Evolutionary conservation across 2,329 filamentous ascomycete species (phyloP).

Genomic region (Triangularia verruculosa): DNA sequence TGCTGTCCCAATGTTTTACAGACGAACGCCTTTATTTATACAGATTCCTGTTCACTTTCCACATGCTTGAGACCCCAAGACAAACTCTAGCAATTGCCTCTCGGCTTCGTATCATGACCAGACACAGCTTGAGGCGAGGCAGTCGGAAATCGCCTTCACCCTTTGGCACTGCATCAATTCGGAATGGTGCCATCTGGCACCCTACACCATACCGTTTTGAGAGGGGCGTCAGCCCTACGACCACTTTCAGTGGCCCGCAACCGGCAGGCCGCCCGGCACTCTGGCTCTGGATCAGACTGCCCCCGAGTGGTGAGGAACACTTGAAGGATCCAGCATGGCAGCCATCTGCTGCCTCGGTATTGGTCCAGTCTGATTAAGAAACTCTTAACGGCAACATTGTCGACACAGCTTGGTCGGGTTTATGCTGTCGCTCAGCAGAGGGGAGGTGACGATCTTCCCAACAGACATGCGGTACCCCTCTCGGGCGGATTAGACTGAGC

Average conservation of each 20-base stretch:
- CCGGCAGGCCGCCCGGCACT: conserved; percentile 3
- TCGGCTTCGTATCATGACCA: conserved; percentile 1
- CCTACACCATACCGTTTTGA: background rate
- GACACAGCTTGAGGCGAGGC: conserved; percentile 2
- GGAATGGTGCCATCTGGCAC: background rate
- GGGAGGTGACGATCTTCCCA: background rate
- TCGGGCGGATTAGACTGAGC: background rate
- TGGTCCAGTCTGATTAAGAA: background rate
- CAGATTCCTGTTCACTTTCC: background rate
- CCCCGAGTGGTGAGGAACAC: background rate
- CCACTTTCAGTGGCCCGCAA: conserved; percentile 5
- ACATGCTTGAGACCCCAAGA: background rate
- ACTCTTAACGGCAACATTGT: background rate
- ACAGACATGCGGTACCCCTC: background rate
- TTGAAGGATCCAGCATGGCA: background rate
- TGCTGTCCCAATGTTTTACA: conserved; percentile 1
- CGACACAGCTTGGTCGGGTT: background rate
- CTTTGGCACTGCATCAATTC: conserved; percentile 1
- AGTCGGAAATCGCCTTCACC: conserved; percentile 3
- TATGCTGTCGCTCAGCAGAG: background rate
- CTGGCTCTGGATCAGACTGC: background rate
- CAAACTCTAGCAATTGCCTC: background rate
- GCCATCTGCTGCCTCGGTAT: background rate
- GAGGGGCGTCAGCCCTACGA: conserved; percentile 11
- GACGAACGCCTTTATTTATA: conserved; percentile 3